A percentile compares a stretch with the other conserved stretches of the same genome.
Evolutionary conservation across 371 early-diverging fungal species (phyloP).

Genomic region (Apophysomyces elegans): DNA sequence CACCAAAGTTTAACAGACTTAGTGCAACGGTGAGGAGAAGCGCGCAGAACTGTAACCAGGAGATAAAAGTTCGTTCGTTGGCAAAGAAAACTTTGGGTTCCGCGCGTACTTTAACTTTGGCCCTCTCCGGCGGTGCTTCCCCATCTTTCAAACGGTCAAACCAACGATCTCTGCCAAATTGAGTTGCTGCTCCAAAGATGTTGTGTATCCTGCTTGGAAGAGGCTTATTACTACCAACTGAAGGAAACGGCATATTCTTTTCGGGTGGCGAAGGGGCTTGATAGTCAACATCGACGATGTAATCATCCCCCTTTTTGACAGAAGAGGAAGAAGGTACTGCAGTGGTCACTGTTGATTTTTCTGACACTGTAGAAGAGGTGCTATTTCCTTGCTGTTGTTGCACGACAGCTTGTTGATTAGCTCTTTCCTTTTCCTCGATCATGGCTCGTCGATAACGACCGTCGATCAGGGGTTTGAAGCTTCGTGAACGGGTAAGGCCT

Average conservation of each 20-base stretch:
- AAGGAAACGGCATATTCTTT: not conserved
- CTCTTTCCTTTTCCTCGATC: constrained; percentile 35
- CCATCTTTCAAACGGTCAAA: constrained; percentile 15
- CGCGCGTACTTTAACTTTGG: constrained; percentile 63
- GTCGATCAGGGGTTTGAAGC: constrained; percentile 54
- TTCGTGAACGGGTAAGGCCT: constrained; percentile 51
- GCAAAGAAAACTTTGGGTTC: constrained; percentile 99
- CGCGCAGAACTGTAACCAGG: constrained; percentile 85
- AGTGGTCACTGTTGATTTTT: constrained; percentile 4
- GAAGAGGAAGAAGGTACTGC: not conserved
- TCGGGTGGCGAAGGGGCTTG: not conserved
- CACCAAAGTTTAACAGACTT: constrained; percentile 88
- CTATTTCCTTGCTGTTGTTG: not conserved
- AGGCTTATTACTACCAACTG: not conserved
- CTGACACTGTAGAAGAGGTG: not conserved
- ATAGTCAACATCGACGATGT: not conserved
- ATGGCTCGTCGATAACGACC: constrained; percentile 49
- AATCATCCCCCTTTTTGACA: not conserved
- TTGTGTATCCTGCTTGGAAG: not conserved
- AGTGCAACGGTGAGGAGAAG: constrained; percentile 77
- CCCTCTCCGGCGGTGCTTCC: constrained; percentile 62
- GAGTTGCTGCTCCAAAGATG: not conserved
- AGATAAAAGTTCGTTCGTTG: constrained; percentile 98
- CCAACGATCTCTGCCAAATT: not conserved
- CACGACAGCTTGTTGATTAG: constrained; percentile 21